Percentiles rank a stretch among this genome's conserved stretches.
phyloP scores from a whole-genome alignment of 2,329 filamentous ascomycete species.

The Colletotrichum liaoningense region DNA sequence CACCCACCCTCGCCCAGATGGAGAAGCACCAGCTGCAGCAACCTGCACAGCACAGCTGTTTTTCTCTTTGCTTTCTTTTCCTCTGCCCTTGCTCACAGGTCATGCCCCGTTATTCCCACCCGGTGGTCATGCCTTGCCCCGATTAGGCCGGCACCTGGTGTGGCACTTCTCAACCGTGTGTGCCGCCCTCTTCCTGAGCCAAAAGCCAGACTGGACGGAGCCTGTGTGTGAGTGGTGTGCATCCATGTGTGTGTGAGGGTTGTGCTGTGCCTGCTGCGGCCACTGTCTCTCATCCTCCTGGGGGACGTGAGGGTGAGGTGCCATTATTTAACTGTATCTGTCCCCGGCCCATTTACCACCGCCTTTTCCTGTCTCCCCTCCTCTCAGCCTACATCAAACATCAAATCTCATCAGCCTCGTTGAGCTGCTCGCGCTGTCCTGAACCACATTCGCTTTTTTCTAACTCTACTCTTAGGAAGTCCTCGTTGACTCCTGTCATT shows the following conservation, averaged over 20 bases:
- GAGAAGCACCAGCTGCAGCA: neutral
- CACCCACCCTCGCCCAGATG: neutral
- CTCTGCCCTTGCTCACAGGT: neutral
- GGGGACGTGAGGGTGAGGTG: conserved; percentile 11
- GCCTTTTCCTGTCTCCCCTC: conserved; percentile 44
- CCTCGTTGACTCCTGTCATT: conserved; percentile 82
- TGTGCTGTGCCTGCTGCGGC: conserved; percentile 18
- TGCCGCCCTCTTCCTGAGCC: conserved; percentile 11
- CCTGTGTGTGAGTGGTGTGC: neutral
- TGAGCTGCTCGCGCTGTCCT: conserved; percentile 33
- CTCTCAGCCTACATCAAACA: conserved; percentile 44
- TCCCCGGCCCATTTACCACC: conserved; percentile 51
- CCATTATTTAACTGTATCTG: conserved; percentile 35
- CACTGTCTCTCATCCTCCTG: conserved; percentile 9
- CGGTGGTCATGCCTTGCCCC: conserved; percentile 24
- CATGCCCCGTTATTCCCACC: conserved; percentile 24
- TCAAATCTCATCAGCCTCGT: conserved; percentile 36
- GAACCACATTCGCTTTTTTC: conserved; percentile 61
- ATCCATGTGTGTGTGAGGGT: neutral
- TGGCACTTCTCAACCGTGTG: conserved; percentile 30
- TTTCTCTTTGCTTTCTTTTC: neutral
- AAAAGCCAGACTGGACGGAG: conserved; percentile 8
- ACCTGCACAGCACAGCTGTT: neutral
- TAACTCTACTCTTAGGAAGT: conserved; percentile 68
- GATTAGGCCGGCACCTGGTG: conserved; percentile 29